A percentile compares a stretch with the other conserved stretches of the same genome.
phyloP scores from a whole-genome alignment of 257 asterid genomes.

The Euphrasia confusa region DNA sequence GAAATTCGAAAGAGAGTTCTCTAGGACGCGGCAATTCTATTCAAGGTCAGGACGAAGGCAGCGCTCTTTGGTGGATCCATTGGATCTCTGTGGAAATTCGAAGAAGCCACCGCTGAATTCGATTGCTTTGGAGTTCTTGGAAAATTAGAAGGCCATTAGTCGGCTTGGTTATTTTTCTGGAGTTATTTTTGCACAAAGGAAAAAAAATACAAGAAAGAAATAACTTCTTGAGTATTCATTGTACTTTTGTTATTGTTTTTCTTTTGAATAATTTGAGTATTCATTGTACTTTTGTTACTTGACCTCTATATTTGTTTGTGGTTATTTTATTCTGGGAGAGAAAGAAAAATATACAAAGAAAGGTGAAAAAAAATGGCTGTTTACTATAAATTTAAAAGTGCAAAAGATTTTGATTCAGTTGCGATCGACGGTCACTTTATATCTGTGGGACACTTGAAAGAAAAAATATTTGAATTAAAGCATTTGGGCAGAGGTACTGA shows the following conservation, averaged over 20 bases:
- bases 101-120: neutral
- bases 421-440: slow-evolving; percentile 76
- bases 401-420: slow-evolving; percentile 79
- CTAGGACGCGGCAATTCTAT: slow-evolving; percentile 17
- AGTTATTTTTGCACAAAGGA: slow-evolving; percentile 19
- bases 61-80: slow-evolving; percentile 19
- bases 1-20: no score
- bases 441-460: slow-evolving; percentile 87
- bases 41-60: slow-evolving; percentile 14
- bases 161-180: slow-evolving; percentile 42
- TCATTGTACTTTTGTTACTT: slow-evolving; percentile 32
- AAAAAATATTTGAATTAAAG: slow-evolving; percentile 94
- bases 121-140: no score
- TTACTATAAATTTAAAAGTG: slow-evolving; percentile 96
- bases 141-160: slow-evolving; percentile 36
- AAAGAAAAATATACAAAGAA: slow-evolving; percentile 34
- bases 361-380: slow-evolving; percentile 92
- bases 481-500: slow-evolving; percentile 94
- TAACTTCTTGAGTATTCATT: slow-evolving; percentile 28
- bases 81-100: slow-evolving; percentile 20
- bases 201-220: slow-evolving; percentile 14
- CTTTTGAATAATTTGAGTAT: slow-evolving; percentile 34
- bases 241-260: slow-evolving; percentile 33
- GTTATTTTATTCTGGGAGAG: slow-evolving; percentile 33
- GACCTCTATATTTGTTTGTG: slow-evolving; percentile 35